A percentile compares a stretch with the other conserved stretches of the same genome.
Evolutionary conservation across 1,284 basidiomycete species (phyloP).

Genomic region (Marasmius fiardii): DNA sequence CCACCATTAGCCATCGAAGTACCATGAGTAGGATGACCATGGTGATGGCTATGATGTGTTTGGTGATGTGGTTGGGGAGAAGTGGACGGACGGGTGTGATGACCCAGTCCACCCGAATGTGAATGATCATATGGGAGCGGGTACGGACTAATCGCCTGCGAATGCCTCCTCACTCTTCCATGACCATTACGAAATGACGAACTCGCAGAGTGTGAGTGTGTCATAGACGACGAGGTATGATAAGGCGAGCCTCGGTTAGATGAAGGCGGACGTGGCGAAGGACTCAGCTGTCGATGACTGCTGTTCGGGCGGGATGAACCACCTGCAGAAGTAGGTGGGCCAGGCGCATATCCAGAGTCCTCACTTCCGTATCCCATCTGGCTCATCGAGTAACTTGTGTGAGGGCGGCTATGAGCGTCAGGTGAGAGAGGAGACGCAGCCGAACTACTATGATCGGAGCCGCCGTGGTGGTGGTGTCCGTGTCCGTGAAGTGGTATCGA

Average conservation of each 20-base stretch:
- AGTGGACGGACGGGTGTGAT: constrained; percentile 60
- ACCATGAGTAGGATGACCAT: not conserved
- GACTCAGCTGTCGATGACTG: constrained; percentile 51
- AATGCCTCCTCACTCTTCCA: constrained; percentile 60
- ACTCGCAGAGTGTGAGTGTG: not conserved
- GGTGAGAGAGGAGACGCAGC: constrained; percentile 67
- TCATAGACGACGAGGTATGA: constrained; percentile 29
- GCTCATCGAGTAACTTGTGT: constrained; percentile 73
- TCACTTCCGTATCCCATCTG: constrained; percentile 62
- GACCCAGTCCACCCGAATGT: constrained; percentile 30
- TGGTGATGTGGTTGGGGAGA: constrained; percentile 53
- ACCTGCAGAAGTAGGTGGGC: constrained; percentile 12
- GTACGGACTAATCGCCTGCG: constrained; percentile 67
- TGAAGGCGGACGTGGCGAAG: constrained; percentile 36
- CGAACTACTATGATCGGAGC: constrained; percentile 47
- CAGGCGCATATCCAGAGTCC: no score
- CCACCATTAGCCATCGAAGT: constrained; percentile 13
- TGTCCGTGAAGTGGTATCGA: constrained; percentile 56
- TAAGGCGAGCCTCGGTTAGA: constrained; percentile 51
- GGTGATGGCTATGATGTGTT: not conserved
- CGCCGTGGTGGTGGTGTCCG: not conserved
- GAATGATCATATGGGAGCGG: constrained; percentile 71
- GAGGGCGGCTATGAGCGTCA: constrained; percentile 72
- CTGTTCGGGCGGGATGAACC: constrained; percentile 67
- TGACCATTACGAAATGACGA: constrained; percentile 25